Evolutionary conservation across 805 yeast species (phyloP), one percentile per base, ranked within the genome.

Genomic region (Cyberlindnera mississippiensis): DNA sequence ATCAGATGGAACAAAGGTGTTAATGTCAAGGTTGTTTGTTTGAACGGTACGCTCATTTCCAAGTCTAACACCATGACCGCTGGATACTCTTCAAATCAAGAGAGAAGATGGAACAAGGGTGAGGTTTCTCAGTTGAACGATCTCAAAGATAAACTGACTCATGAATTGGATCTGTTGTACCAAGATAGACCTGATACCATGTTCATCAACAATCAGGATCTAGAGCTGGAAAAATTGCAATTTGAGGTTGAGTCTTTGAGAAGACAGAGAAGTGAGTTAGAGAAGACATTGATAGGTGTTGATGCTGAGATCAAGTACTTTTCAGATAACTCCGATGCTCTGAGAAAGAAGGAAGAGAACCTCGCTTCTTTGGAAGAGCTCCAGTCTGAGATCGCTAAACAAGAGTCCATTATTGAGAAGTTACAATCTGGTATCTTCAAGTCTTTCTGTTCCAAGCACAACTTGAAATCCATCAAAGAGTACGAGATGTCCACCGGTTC

Each of bases 1-100:
- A 64, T 91, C 44, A 80, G 86, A 56, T 87, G 96, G 91, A 69
- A 71, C 15, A 64, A 66, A 28, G 67, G 71, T 7, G 63, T 78
- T 22, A 72, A 73, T 37, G 78, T 77, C 31, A 88, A 85, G 59
- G 65, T 85, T 37, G 95, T 90, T 2, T 77, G 96, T 1, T 55
- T 87, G 12, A 88, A 87, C 37, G 99, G 99, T 2, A 77, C 91
- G 0, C 69, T 89, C 24, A 85, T 93, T 35, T 88, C 87, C 57
- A 80, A 78, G 54, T 81, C 91, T 4, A 96, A 96, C 6, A 69
- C 89, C 28, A 87, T 93, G 95, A 84, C 97, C 8, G 97, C 97
- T 60, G 97, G 97, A 50, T 66, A 71, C 22, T 70, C 78, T 6
- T 69, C 69, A n/a, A 68, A 68, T 30, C 57, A 60, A 22, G 62